These are phyloP conservation scores for Fragilaria radians DNA, from an alignment of 108 stramenopile genomes.

Conservation along the genomic window DNA sequence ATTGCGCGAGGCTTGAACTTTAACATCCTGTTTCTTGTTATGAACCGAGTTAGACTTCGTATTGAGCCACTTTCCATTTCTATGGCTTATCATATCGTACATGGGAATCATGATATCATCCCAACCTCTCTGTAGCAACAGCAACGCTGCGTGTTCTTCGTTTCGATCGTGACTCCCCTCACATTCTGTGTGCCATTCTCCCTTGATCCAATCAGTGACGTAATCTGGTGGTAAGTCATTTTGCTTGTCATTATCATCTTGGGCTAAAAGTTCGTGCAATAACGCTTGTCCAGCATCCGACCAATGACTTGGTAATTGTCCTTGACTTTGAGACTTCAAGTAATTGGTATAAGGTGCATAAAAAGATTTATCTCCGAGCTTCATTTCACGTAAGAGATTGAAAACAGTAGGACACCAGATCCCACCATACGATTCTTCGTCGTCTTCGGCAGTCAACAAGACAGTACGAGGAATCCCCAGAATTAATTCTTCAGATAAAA, in stretches of 20 bases:
- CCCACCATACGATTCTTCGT: conserved; percentile 1
- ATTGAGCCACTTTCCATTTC: conserved; percentile 40
- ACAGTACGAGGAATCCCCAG: conserved; percentile 22
- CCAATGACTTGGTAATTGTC: conserved; percentile 45
- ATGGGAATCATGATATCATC: conserved; percentile 63
- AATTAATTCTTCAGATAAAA: conserved; percentile 17
- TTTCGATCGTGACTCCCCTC: conserved; percentile 19
- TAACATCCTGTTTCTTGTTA: conserved; percentile 18
- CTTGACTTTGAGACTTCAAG: conserved; percentile 32
- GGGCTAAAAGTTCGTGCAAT: conserved; percentile 21
- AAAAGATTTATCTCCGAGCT: conserved; percentile 38
- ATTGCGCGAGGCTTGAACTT: conserved; percentile 22
- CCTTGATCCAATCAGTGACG: conserved; percentile 11
- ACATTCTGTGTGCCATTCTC: conserved; percentile 27
- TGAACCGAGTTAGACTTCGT: conserved; percentile 13
- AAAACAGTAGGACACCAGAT: conserved; percentile 17
- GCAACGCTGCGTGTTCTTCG: conserved; percentile 29
- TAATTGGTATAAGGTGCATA: conserved; percentile 68
- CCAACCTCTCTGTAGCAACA: conserved; percentile 50
- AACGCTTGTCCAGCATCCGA: conserved; percentile 33
- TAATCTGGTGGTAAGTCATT: conserved; percentile 4
- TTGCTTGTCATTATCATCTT: neutral
- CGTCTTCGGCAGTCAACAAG: conserved; percentile 1
- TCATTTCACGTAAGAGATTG: conserved; percentile 27
- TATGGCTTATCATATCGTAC: conserved; percentile 64